Evolutionary conservation across 2,329 filamentous ascomycete genomes (phyloP), one percentile per base, ranked within the genome.

Genomic region (Cordyceps fumosorosea): DNA sequence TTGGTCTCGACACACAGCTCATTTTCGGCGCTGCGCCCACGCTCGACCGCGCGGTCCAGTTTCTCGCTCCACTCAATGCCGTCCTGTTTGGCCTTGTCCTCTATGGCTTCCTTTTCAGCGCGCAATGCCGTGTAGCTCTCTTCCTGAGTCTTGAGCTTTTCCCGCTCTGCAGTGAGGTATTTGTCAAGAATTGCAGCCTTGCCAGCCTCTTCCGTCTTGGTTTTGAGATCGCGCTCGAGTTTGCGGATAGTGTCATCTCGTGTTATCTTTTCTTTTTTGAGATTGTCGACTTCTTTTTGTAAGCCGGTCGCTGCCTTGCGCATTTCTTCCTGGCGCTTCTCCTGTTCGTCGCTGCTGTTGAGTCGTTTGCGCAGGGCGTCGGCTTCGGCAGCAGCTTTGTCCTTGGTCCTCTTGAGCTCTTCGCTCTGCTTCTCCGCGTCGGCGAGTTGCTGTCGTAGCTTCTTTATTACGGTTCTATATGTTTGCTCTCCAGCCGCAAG

Each of bases 401-500:
- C 85, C 64, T 84, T 81, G 62, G 80, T 82, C 51, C 77, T 81
- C 72, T 75, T 84, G 66, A 85, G 79, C 65, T 87, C 85, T 59
- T 77, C 82, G 68, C 85, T 74, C 60, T 84, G 81, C 70, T 85
- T 88, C 65, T 91, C 89, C 42, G 85, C 82, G 54, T 89, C 84
- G 12, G 82, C 77, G 16, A 89, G 74, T 69, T 89, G 88, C 24
- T 80, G 77, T 50, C 87, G 85, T 63, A 98, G 76, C 70, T 91
- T 93, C 74, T 95, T 96, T 69, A 98, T 90, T 4, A 88, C 87
- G 6, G 85, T 85, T 64, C 93, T 82, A 66, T 96, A 88, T 70
- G 92, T 91, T 74, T 97, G 84, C 72, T 99, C 95, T 0, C 85
- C 89, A 68, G 89, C 90, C 1, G 91, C 93, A 10, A 98, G 81